Evolutionary conservation across 306 rosid species (phyloP).

Genomic region (Medicago ruthenica): DNA sequence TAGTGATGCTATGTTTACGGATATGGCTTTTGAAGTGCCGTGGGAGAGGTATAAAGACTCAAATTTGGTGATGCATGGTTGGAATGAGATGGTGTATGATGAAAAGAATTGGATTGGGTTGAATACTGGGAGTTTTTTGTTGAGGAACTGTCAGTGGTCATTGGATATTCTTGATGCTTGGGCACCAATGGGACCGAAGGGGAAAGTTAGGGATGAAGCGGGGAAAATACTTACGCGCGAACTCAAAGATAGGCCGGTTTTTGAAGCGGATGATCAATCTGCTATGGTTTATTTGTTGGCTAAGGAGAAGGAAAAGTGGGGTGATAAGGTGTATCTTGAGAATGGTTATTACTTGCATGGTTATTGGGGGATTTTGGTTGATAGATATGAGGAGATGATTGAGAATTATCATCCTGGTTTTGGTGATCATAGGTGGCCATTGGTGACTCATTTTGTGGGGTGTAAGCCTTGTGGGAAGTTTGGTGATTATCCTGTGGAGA

Average conservation of each 20-base stretch:
- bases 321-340: conserved; percentile 78
- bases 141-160: conserved; percentile 74
- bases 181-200: conserved; percentile 94
- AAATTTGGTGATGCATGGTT: conserved; percentile 86
- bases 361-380: conserved; percentile 91
- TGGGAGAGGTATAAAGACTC: conserved; percentile 79
- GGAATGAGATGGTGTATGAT: conserved; percentile 84
- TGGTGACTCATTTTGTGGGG: conserved; percentile 94
- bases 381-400: conserved; percentile 77
- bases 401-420: conserved; percentile 82
- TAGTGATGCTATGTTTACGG: conserved; percentile 94
- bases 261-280: conserved; percentile 88
- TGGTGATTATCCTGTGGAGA: conserved; percentile 86
- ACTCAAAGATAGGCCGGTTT: conserved; percentile 70
- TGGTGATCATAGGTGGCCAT: conserved; percentile 91
- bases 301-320: conserved; percentile 67
- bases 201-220: conserved; percentile 80
- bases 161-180: conserved; percentile 75
- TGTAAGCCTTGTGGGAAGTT: conserved; percentile 94
- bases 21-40: conserved; percentile 89
- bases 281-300: conserved; percentile 78
- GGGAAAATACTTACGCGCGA: conserved; percentile 76
- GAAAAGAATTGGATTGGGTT: conserved; percentile 86
- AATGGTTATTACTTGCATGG: conserved; percentile 77
- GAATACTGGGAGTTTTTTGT: conserved; percentile 78